Percentiles rank a stretch among this genome's conserved stretches.
These are phyloP conservation scores for Elasticomyces elasticus DNA, from an alignment of 495 filamentous ascomycete species.

Conservation along the genomic window DNA sequence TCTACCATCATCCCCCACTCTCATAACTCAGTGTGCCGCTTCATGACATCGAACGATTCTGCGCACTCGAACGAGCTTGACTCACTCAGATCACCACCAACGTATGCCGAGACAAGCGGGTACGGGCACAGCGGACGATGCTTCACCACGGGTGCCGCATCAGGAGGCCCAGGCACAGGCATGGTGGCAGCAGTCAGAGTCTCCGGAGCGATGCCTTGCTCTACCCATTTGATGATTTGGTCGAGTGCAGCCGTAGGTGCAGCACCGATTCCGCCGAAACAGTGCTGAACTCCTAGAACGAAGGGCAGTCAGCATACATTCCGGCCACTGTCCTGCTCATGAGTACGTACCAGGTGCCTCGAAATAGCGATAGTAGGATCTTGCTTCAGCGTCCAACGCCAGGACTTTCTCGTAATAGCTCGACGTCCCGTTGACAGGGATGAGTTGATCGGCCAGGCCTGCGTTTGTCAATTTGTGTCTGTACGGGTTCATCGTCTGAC, in stretches of 20 bases:
- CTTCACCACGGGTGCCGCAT: neutral
- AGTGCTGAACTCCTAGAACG: slow-evolving; percentile 17
- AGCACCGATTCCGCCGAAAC: slow-evolving; percentile 18
- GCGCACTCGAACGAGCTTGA: slow-evolving; percentile 14
- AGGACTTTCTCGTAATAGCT: slow-evolving; percentile 24
- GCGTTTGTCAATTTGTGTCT: neutral
- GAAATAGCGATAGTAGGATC: slow-evolving; percentile 25
- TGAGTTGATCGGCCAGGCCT: slow-evolving; percentile 24
- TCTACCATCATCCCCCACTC: neutral
- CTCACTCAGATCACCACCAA: slow-evolving; percentile 9
- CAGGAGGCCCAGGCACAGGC: no score
- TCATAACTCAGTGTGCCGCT: slow-evolving; percentile 5
- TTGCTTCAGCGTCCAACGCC: slow-evolving; percentile 14
- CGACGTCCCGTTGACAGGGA: slow-evolving; percentile 18
- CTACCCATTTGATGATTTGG: slow-evolving; percentile 25
- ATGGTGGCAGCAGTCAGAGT: slow-evolving; percentile 11
- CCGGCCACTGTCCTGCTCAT: no score
- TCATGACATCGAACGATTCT: slow-evolving; percentile 1
- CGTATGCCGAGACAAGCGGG: slow-evolving; percentile 16
- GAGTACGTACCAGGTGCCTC: slow-evolving; percentile 22
- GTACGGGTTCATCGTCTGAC: neutral
- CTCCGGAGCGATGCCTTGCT: slow-evolving; percentile 22
- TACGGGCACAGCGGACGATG: slow-evolving; percentile 17
- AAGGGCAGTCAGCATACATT: no score
- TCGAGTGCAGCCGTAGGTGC: slow-evolving; percentile 17